Evolutionary conservation across 768 basidiomycete genomes (phyloP).

Genomic region (Hypsizygus marmoreus): DNA sequence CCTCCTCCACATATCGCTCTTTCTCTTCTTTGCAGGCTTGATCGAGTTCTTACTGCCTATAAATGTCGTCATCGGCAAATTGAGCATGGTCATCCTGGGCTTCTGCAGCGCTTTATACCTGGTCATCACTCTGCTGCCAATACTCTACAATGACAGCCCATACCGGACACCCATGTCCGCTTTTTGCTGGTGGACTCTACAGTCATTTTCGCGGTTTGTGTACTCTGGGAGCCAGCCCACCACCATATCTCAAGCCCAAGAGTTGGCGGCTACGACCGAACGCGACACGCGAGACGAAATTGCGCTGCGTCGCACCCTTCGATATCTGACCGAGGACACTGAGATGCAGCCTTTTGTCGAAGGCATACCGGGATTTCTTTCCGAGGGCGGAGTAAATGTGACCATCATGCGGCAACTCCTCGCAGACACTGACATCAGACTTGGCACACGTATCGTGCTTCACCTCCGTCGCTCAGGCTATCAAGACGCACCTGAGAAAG

Average conservation of each 20-base stretch:
- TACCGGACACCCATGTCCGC: slow-evolving; percentile 37
- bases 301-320: slow-evolving; percentile 37
- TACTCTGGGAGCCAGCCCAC: slow-evolving; percentile 5
- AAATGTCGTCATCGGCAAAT: slow-evolving; percentile 29
- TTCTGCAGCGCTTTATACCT: slow-evolving; percentile 30
- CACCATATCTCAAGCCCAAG: slow-evolving; percentile 27
- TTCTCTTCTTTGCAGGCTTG: slow-evolving; percentile 52
- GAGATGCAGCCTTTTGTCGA: slow-evolving; percentile 37
- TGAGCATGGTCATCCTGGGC: slow-evolving; percentile 30
- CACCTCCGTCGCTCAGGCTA: slow-evolving; percentile 7
- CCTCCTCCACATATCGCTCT: slow-evolving; percentile 48
- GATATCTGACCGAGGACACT: slow-evolving; percentile 30
- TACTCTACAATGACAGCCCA: slow-evolving; percentile 33
- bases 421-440: slow-evolving; percentile 3
- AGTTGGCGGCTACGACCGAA: slow-evolving; percentile 29
- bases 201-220: slow-evolving; percentile 20
- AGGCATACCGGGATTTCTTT: slow-evolving; percentile 27
- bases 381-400: slow-evolving; percentile 2
- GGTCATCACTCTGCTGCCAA: slow-evolving; percentile 32
- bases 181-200: slow-evolving; percentile 29
- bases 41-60: slow-evolving; percentile 41
- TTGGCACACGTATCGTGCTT: slow-evolving; percentile 9
- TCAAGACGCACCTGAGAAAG: slow-evolving; percentile 3
- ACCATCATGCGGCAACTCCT: slow-evolving; percentile 5
- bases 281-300: slow-evolving; percentile 37